Base-by-base conservation (phyloP, 805 yeast genomes). In the Danielozyma ontarioensis region DNA sequence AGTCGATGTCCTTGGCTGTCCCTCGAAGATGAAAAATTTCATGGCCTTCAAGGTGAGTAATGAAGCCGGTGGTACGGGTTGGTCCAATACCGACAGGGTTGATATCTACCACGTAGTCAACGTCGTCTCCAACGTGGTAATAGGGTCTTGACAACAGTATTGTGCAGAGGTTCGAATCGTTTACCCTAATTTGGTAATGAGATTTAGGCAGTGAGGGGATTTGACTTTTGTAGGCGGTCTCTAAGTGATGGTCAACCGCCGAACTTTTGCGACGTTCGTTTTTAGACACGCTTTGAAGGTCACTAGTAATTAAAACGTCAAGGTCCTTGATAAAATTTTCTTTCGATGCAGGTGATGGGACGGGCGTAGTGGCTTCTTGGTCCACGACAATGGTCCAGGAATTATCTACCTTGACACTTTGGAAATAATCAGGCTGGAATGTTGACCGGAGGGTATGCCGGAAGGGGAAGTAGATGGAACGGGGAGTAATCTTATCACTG, bases 111-210 rank as follows among this genome's bases (percentile, higher is more conserved):
- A 45, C 40, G 36, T 57, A 64, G 33, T 53, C 43, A 10, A 65
- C 42, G 34, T 65, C 69, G 19, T 65, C 68, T 13, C 71, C 71
- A 16, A 62, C 39, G 33, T 56, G 64, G 45, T 49, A 64, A 28
- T 51, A 56, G 3, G 68, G 59, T 31, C 56, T 55, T 2, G 66
- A 51, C 18, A 65, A 29, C 4, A 48, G 45, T 15, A 64, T 46
- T 10, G 42, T 39, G 41, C 72, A 66, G n/a, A 65, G 45, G 13
- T 49, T 39, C 13, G 42, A 40, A 29, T 47, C 49, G 39, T 63
- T 63, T 16, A 60, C 64, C 25, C 60, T 37, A 28, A 66, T 51
- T 37, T 60, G 64, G 45, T 56, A 66, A 34, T 56, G 62, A n/a
- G 59, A 56, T 28, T 59, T 59, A 25, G 52, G 39, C 32, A 53